phyloP scores from a whole-genome alignment of 228 moss, liverwort and hornwort species.

The Sphagnum fallax region DNA sequence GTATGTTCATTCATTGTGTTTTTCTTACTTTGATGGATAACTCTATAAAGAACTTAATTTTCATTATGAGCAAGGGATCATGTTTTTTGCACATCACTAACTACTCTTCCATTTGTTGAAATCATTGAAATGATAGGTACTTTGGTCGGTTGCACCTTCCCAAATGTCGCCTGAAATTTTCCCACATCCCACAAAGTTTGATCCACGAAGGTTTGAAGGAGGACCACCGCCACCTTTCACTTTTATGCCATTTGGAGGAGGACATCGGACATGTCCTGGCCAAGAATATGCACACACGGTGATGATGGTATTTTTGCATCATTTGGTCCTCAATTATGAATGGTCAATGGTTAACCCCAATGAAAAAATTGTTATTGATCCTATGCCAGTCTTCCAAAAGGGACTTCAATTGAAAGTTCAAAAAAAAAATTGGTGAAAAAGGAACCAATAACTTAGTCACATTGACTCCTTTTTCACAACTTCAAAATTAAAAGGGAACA shows the following conservation, averaged over 20 bases:
- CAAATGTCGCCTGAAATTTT: slow-evolving; percentile 12
- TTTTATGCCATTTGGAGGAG: slow-evolving; percentile 28
- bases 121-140: background rate
- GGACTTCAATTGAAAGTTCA: background rate
- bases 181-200: slow-evolving; percentile 18
- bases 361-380: background rate
- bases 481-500: too few relatives aligned
- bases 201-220: slow-evolving; percentile 45
- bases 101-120: background rate
- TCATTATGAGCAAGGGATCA: background rate
- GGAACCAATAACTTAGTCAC: too few relatives aligned
- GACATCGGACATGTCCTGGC: slow-evolving; percentile 36
- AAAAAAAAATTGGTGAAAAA: background rate
- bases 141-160: background rate
- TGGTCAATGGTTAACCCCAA: background rate
- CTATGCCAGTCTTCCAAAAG: background rate
- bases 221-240: background rate
- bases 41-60: background rate
- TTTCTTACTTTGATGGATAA: background rate
- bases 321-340: slow-evolving; percentile 2
- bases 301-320: slow-evolving; percentile 27
- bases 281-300: slow-evolving; percentile 32
- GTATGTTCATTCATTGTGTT: too few relatives aligned
- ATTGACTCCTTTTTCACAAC: too few relatives aligned
- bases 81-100: background rate